Evolutionary conservation across 306 rosid species (phyloP).

Genomic region (Cercis canadensis): DNA sequence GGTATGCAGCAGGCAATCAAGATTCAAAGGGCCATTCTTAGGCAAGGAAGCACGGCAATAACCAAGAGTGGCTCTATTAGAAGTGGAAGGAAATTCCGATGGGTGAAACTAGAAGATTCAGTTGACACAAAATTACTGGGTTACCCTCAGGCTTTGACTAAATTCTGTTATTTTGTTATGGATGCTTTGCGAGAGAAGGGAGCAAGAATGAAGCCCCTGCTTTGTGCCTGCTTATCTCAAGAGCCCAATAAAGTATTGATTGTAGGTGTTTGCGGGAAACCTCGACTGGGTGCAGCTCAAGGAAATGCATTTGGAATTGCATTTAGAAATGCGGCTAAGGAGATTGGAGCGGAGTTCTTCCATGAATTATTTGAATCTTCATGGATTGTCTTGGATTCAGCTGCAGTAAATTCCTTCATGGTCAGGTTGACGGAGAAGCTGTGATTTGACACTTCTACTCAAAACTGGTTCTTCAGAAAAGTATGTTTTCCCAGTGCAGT

Average conservation of each 20-base stretch:
- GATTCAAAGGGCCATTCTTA: conserved; percentile 84
- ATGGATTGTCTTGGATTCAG: conserved; percentile 82
- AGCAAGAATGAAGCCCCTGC: conserved; percentile 91
- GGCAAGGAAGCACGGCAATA: conserved; percentile 90
- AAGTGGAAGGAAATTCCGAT: conserved; percentile 90
- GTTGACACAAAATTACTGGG: conserved; percentile 72
- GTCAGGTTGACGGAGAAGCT: conserved; percentile 87
- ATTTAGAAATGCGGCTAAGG: conserved; percentile 79
- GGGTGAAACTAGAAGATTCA: conserved; percentile 92
- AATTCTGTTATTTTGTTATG: conserved; percentile 89
- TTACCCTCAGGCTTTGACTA: conserved; percentile 93
- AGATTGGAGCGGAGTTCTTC: conserved; percentile 75
- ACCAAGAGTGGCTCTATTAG: conserved; percentile 79
- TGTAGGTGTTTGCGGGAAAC: conserved; percentile 95
- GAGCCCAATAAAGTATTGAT: conserved; percentile 77
- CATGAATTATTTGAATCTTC: conserved; percentile 95
- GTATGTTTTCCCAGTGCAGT: conserved; percentile 30
- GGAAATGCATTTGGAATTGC: conserved; percentile 92
- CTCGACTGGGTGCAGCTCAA: conserved; percentile 83
- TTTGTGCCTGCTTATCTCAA: conserved; percentile 93
- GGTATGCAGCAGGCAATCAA: conserved; percentile 94
- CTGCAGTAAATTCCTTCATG: conserved; percentile 83
- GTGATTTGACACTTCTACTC: conserved; percentile 46
- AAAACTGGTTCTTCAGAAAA: conserved; percentile 14
- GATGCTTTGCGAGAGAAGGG: conserved; percentile 94